A percentile compares a stretch with the other conserved stretches of the same genome.
phyloP scores from a whole-genome alignment of 164 flowering plant genomes.

The Berberis thunbergii region DNA sequence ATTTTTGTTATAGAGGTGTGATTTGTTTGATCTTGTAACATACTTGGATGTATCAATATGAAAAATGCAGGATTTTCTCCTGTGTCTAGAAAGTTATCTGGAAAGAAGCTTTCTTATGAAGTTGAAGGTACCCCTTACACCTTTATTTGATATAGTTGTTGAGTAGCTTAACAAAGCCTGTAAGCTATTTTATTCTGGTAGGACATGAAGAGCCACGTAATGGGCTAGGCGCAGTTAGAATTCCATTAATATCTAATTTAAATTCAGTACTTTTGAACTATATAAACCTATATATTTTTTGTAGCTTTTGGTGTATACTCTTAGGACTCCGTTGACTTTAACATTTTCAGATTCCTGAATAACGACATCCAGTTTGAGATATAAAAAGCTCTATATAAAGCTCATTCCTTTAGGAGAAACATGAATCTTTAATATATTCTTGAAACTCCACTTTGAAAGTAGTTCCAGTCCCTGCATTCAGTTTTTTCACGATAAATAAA shows the following conservation, averaged over 20 bases:
- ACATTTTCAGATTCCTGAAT: no score
- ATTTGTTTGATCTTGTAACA: background rate
- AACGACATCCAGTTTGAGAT: no score
- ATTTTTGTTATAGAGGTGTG: background rate
- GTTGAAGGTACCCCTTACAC: conserved; percentile 24
- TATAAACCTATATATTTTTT: background rate
- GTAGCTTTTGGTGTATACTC: no score
- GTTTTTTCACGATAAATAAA: no score
- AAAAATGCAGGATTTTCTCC: conserved; percentile 53
- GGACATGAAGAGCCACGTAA: background rate
- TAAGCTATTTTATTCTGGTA: background rate
- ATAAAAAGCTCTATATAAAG: no score
- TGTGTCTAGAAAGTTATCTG: conserved; percentile 27
- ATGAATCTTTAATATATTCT: no score
- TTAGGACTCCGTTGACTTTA: no score
- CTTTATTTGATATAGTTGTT: background rate
- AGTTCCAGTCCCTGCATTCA: no score
- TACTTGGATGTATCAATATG: conserved; percentile 2
- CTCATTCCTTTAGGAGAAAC: no score
- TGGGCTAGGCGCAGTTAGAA: background rate
- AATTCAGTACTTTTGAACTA: background rate
- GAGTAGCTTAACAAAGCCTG: background rate
- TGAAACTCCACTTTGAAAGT: no score
- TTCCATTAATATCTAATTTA: background rate
- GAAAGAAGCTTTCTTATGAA: conserved; percentile 11